Percentiles rank a stretch among this genome's conserved stretches.
These are phyloP conservation scores for Verruconis gallopava DNA, from an alignment of 2,329 filamentous ascomycete genomes.

Conservation along the genomic window DNA sequence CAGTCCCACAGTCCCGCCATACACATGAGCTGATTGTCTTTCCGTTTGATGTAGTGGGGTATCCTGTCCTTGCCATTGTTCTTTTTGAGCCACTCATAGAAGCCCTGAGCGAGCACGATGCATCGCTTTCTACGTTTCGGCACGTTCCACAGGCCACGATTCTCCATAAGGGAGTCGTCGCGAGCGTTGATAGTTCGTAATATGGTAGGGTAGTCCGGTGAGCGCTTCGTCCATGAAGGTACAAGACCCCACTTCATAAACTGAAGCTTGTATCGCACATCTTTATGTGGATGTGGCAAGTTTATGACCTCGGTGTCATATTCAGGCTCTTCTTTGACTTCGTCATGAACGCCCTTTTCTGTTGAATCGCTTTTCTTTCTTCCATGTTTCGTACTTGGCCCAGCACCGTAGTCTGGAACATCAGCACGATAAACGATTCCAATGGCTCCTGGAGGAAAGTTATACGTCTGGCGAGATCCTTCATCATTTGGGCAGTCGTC, in stretches of 20 bases:
- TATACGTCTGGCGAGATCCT: constrained; percentile 63
- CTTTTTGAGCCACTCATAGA: constrained; percentile 91
- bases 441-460: constrained; percentile 79
- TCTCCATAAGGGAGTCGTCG: constrained; percentile 66
- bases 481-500: constrained; percentile 61
- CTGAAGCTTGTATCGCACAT: constrained; percentile 65
- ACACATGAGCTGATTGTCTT: constrained; percentile 73
- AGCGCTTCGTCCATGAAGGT: constrained; percentile 83
- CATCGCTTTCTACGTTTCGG: constrained; percentile 89
- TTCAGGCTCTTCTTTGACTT: constrained; percentile 13
- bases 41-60: constrained; percentile 71
- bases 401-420: constrained; percentile 47
- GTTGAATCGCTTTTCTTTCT: constrained; percentile 11
- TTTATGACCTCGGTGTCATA: constrained; percentile 11
- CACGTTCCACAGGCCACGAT: constrained; percentile 75
- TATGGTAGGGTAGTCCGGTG: constrained; percentile 62
- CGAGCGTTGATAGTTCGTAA: constrained; percentile 93
- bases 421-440: constrained; percentile 79
- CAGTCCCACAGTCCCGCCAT: constrained; percentile 90
- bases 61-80: constrained; percentile 64
- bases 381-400: constrained; percentile 15
- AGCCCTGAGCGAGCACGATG: constrained; percentile 77
- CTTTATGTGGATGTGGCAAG: constrained; percentile 15
- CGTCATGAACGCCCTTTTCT: constrained; percentile 15
- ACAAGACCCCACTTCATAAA: constrained; percentile 94